These are phyloP conservation scores for Phaeomoniella chlamydospora DNA, from an alignment of 2,329 filamentous ascomycete species.

Conservation along the genomic window DNA sequence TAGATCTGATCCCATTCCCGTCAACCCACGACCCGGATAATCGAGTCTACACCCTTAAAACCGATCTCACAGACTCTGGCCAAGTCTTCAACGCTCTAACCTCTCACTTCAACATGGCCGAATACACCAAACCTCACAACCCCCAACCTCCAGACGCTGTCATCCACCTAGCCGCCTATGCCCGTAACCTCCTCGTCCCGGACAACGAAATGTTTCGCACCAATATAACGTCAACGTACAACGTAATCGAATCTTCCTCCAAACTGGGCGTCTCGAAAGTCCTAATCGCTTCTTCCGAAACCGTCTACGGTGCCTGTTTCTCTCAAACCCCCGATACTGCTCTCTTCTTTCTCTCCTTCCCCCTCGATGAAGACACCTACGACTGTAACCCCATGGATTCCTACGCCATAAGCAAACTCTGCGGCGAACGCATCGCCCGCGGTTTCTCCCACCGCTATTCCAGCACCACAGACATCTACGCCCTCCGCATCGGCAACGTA, in stretches of 20 bases:
- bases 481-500: constrained; percentile 45
- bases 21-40: constrained; percentile 16
- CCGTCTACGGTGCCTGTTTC: constrained; percentile 48
- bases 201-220: constrained; percentile 44
- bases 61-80: constrained; percentile 39
- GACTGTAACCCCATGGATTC: constrained; percentile 48
- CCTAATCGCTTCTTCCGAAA: constrained; percentile 44
- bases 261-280: constrained; percentile 49
- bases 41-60: constrained; percentile 39
- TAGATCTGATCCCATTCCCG: constrained; percentile 34
- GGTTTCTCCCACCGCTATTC: constrained; percentile 41
- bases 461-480: constrained; percentile 40
- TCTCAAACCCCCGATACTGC: constrained; percentile 22
- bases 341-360: constrained; percentile 41
- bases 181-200: constrained; percentile 45
- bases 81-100: constrained; percentile 42
- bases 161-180: constrained; percentile 47
- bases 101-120: constrained; percentile 40
- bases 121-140: constrained; percentile 28
- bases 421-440: constrained; percentile 41
- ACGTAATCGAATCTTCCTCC: constrained; percentile 48
- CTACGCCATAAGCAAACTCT: constrained; percentile 47
- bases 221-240: constrained; percentile 44
- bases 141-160: constrained; percentile 39
- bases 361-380: constrained; percentile 36